Conservation (phyloP, 2,329 filamentous ascomycete genomes). For the Cordyceps pruinosa region DNA sequence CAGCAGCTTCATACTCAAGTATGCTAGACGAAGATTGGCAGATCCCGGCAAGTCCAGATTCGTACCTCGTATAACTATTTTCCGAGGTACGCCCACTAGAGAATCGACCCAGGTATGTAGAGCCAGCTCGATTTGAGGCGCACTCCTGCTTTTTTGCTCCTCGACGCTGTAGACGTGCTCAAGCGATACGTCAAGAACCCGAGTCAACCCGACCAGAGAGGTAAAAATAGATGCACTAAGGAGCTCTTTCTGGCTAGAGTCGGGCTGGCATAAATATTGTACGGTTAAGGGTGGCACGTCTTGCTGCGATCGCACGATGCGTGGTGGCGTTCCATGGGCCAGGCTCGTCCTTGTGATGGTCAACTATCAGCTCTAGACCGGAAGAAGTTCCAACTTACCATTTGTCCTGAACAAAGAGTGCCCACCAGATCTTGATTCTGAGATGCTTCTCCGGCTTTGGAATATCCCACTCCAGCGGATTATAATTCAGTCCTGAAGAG, state of each 20-base stretch:
- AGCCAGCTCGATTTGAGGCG: slow-evolving; percentile 29
- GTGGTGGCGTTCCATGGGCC: slow-evolving; percentile 46
- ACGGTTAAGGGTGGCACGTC: slow-evolving; percentile 40
- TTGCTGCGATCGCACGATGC: slow-evolving; percentile 37
- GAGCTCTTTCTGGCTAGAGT: slow-evolving; percentile 14
- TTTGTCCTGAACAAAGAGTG: slow-evolving; percentile 45
- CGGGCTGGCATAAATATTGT: slow-evolving; percentile 26
- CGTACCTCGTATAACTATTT: slow-evolving; percentile 35
- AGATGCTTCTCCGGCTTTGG: slow-evolving; percentile 41
- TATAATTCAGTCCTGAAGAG: slow-evolving; percentile 47
- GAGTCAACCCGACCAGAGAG: slow-evolving; percentile 37
- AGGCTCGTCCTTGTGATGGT: slow-evolving; percentile 38
- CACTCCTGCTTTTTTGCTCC: slow-evolving; percentile 20
- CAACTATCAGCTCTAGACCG: not conserved
- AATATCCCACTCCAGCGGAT: slow-evolving; percentile 47
- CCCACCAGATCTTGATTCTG: slow-evolving; percentile 51
- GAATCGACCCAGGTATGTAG: slow-evolving; percentile 40
- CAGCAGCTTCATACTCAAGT: slow-evolving; percentile 41
- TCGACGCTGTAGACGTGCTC: slow-evolving; percentile 31
- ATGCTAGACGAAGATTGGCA: slow-evolving; percentile 44
- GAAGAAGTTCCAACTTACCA: slow-evolving; percentile 33
- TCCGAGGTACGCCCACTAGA: slow-evolving; percentile 30
- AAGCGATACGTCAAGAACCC: slow-evolving; percentile 27
- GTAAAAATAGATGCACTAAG: slow-evolving; percentile 35
- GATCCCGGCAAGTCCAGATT: slow-evolving; percentile 36